phyloP scores from a whole-genome alignment of 2,329 filamentous ascomycete species.

The Neospermospora avenae region DNA sequence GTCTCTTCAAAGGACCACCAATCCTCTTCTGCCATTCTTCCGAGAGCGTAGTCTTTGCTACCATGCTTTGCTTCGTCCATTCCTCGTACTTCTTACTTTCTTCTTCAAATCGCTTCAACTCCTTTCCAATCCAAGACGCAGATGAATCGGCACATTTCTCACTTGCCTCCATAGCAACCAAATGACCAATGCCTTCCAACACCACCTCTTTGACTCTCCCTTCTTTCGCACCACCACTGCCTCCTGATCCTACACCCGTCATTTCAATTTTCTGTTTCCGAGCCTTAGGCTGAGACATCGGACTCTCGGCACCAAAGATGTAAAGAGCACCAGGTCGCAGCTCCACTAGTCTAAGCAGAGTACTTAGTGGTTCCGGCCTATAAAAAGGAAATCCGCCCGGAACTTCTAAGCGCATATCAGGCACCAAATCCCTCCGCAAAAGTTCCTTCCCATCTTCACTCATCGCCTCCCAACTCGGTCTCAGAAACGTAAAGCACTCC shows the following conservation, averaged over 20 bases:
- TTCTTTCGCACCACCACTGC: slow-evolving; percentile 60
- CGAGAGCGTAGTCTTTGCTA: slow-evolving; percentile 55
- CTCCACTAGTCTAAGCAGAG: slow-evolving; percentile 54
- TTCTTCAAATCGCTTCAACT: slow-evolving; percentile 53
- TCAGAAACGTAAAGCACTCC: slow-evolving; percentile 76
- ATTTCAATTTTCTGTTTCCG: slow-evolving; percentile 56
- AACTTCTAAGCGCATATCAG: slow-evolving; percentile 27
- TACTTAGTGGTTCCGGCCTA: slow-evolving; percentile 58
- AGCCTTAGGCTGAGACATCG: slow-evolving; percentile 49
- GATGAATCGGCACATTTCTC: slow-evolving; percentile 60
- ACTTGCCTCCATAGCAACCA: slow-evolving; percentile 81
- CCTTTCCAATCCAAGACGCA: slow-evolving; percentile 53
- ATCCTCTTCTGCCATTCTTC: slow-evolving; percentile 45
- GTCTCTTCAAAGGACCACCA: slow-evolving; percentile 15
- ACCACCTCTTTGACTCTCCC: slow-evolving; percentile 66
- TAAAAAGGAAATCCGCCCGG: slow-evolving; percentile 54
- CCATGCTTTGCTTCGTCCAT: slow-evolving; percentile 46
- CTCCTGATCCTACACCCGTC: slow-evolving; percentile 65
- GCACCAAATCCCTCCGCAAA: slow-evolving; percentile 46
- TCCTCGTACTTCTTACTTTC: slow-evolving; percentile 55
- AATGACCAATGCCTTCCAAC: slow-evolving; percentile 66
- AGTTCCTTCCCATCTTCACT: slow-evolving; percentile 35
- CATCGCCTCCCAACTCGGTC: slow-evolving; percentile 50
- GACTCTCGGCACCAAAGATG: slow-evolving; percentile 61
- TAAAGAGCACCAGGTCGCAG: slow-evolving; percentile 66